A percentile compares a stretch with the other conserved stretches of the same genome.
These are phyloP conservation scores for Dactylellina parvicollis DNA, from an alignment of 2,329 filamentous ascomycete species.

Conservation along the genomic window DNA sequence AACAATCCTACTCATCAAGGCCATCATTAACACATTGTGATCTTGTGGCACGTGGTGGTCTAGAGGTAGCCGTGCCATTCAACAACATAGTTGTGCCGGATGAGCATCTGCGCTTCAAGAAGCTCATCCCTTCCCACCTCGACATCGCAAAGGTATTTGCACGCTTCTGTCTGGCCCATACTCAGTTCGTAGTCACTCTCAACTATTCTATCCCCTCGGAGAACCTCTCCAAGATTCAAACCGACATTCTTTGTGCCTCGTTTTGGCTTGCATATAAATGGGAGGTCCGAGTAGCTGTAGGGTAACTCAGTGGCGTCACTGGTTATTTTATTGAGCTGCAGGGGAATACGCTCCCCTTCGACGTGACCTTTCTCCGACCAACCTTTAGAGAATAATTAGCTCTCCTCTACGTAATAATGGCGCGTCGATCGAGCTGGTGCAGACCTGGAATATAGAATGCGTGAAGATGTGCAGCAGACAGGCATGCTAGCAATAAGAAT, in stretches of 20 bases:
- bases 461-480: constrained; percentile 50
- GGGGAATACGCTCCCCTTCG: constrained; percentile 78
- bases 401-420: neutral
- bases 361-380: constrained; percentile 85
- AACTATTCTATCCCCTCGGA: constrained; percentile 85
- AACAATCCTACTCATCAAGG: constrained; percentile 69
- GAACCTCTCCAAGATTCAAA: constrained; percentile 85
- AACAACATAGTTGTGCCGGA: constrained; percentile 81
- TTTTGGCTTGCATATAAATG: constrained; percentile 82
- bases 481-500: constrained; percentile 52
- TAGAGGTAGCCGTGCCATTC: constrained; percentile 70
- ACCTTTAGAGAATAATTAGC: constrained; percentile 64
- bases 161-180: constrained; percentile 79
- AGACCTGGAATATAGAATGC: constrained; percentile 89
- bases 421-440: constrained; percentile 54
- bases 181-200: constrained; percentile 83
- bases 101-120: constrained; percentile 74
- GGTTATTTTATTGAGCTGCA: constrained; percentile 93
- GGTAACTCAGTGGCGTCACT: constrained; percentile 90
- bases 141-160: constrained; percentile 76
- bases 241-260: constrained; percentile 76
- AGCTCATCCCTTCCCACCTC: constrained; percentile 73
- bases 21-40: neutral
- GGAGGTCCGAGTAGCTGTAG: constrained; percentile 88
- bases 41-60: neutral